These are phyloP conservation scores for Medicago lupulina DNA, from an alignment of 306 rosid species.

Conservation along the genomic window DNA sequence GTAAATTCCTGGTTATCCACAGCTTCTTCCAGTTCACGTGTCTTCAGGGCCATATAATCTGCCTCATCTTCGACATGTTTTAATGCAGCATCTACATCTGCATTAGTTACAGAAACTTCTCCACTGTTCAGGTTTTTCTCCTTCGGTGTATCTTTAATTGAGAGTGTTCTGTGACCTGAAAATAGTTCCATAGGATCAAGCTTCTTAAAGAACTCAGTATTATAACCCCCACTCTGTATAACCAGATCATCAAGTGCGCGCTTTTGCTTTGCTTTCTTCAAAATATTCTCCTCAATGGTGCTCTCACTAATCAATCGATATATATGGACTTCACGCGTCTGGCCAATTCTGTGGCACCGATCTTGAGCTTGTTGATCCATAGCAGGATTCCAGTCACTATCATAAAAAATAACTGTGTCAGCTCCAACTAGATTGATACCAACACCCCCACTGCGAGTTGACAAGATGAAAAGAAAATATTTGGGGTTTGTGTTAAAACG, in stretches of 20 bases:
- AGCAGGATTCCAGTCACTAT: conserved; percentile 99
- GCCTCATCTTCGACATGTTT: conserved; percentile 97
- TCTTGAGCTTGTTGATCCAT: conserved; percentile 99
- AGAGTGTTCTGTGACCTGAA: conserved; percentile 79
- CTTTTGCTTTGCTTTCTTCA: conserved; percentile 98
- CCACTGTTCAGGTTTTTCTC: conserved; percentile 63
- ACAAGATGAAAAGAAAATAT: conserved; percentile 87
- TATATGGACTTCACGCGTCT: conserved; percentile 97
- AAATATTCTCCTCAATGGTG: conserved; percentile 96
- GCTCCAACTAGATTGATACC: conserved; percentile 99
- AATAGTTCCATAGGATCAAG: conserved; percentile 97
- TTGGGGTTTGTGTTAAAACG: conserved; percentile 96
- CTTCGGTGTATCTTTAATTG: conserved; percentile 65
- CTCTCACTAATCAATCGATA: conserved; percentile 93
- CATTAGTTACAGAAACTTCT: conserved; percentile 79
- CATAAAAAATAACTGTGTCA: conserved; percentile 96
- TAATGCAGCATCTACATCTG: conserved; percentile 92
- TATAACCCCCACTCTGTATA: conserved; percentile 96
- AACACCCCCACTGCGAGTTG: conserved; percentile 99
- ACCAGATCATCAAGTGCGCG: conserved; percentile 97
- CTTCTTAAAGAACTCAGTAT: conserved; percentile 95
- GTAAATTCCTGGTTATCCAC: conserved; percentile 98
- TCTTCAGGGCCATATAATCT: conserved; percentile 95
- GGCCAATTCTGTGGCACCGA: conserved; percentile 99
- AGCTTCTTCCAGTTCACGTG: conserved; percentile 94